Evolutionary conservation across 495 filamentous ascomycete species (phyloP), one percentile per base, ranked within the genome.

Genomic region (Trichoderma reesei): DNA sequence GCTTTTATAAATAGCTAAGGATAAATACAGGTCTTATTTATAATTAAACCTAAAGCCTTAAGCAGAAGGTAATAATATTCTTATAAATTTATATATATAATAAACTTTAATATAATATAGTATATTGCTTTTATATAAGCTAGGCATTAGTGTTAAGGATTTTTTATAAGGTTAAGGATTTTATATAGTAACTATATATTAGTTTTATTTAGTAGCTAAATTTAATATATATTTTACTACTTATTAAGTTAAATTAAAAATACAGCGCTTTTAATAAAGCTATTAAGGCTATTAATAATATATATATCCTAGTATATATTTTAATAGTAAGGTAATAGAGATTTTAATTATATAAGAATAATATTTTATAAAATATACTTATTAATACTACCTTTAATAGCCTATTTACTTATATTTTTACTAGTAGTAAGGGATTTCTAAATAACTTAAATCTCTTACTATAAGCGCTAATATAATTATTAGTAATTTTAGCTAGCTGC

Each of bases 31-130:
- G 16, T 11, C 3, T n/a, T 9, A 13, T 6, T 9, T 6, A n/a
- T 9, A 44, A 13, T 41, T 18, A 41, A 18, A 41, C 9, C 20
- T 62, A 62, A 42, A 3, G 33, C 18, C 11, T 41, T 41, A 62
- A 41, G 1, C 18, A 42, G n/a, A 44, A 44, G 31, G 14, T 64
- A 64, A 64, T 36, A 64, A 36, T 46, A 34, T 31, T 34, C 37
- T 64, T 64, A 64, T 64, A 64, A 64, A 56, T 54, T 34, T 54
- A 64, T 36, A 36, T 56, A 56, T 64, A 33, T 64, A 51, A 64
- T 51, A 51, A 51, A 56, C 18, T 36, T 8, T 39, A 64, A 64
- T 10, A 16, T n/a, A 54, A 54, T 64, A 54, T 54, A 33, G 14
- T 54, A 31, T 31, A 10, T 1, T 14, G 3, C 7, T 46, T 56